A percentile compares a stretch with the other conserved stretches of the same genome.
phyloP scores from a whole-genome alignment of 2,329 filamentous ascomycete species.

The Basipetospora sp. region DNA sequence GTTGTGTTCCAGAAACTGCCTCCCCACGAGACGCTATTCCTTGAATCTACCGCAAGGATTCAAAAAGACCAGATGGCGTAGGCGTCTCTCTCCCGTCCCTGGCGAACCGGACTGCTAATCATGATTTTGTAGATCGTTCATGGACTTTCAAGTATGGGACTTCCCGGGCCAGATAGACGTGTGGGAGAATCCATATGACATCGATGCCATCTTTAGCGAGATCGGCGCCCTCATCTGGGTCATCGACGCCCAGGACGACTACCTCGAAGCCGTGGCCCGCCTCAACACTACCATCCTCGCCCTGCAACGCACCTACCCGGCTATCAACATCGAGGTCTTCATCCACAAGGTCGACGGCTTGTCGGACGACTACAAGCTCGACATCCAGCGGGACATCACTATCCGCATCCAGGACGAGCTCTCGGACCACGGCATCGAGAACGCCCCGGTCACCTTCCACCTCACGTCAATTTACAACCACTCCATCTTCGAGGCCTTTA shows the following conservation, averaged over 20 bases:
- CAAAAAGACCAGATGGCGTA: slow-evolving; percentile 93
- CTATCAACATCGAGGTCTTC: slow-evolving; percentile 95
- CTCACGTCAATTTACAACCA: slow-evolving; percentile 97
- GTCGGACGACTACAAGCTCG: slow-evolving; percentile 88
- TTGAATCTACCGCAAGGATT: slow-evolving; percentile 87
- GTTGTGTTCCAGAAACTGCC: slow-evolving; percentile 99
- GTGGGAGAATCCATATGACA: slow-evolving; percentile 81
- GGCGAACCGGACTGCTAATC: slow-evolving; percentile 10
- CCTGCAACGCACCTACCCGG: slow-evolving; percentile 74
- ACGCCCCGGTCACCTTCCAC: slow-evolving; percentile 86
- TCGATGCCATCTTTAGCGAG: slow-evolving; percentile 85
- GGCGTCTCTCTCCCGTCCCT: slow-evolving; percentile 18
- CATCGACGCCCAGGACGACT: slow-evolving; percentile 96
- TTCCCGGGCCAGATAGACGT: slow-evolving; percentile 85
- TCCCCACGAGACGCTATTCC: slow-evolving; percentile 84
- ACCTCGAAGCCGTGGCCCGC: slow-evolving; percentile 74
- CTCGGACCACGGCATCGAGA: slow-evolving; percentile 82
- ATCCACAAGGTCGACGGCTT: slow-evolving; percentile 98
- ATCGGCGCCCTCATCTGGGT: slow-evolving; percentile 95
- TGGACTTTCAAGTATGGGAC: slow-evolving; percentile 98
- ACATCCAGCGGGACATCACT: slow-evolving; percentile 91
- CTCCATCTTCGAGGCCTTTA: slow-evolving; percentile 95
- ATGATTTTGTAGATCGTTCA: slow-evolving; percentile 58
- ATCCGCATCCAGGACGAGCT: slow-evolving; percentile 94
- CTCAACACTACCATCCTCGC: slow-evolving; percentile 82